Base-by-base conservation (phyloP, 495 filamentous ascomycete genomes). In the Penicillium salamii region DNA sequence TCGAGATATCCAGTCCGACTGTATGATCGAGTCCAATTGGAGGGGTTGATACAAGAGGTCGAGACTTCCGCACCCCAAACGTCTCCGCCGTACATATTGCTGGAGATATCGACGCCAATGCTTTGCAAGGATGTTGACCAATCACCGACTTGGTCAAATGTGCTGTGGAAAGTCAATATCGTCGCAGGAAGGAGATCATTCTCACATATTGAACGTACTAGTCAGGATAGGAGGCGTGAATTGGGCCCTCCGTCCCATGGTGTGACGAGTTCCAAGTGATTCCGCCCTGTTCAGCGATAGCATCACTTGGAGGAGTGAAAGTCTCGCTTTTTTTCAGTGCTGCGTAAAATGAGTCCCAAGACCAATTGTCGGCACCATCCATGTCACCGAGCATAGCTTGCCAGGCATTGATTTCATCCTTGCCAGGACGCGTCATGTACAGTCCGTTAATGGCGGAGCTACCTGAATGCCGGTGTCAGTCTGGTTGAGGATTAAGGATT, bases 141-240 rank as follows among this genome's bases (percentile, higher is more conserved):
- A 18, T 68, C 35, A 13, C 63, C 65, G 9, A 68, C 61, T 48
- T 68, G 55, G 9, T 54, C 42, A 37, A 68, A 68, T 14, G 61
- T 65, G 46, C 64, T 67, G 24, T 3, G 28, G 33, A 41, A n/a
- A 1, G 34, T 59, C 41, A 60, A 46, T 12, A 2, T 9, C 28
- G 6, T 33, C 29, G 4, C 0, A 12, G 11, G n/a, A n/a, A n/a
- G n/a, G 5, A 37, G 4, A 26, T 26, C 8, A 3, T 26, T 19
- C 34, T 24, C 1, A 36, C 12, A 24, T 7, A 28, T 28, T 40
- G 2, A 38, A 15, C 63, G 11, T 60, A 67, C 64, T 58, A 68
- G 29, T 57, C 69, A 9, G 81, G 77, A 59, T 80, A 84, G 4
- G 72, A 69, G 6, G 74, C 71, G 46, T 80, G 63, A 15, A 84